phyloP scores from a whole-genome alignment of 257 asterid species.

The Parsonsia alboflavescens region DNA sequence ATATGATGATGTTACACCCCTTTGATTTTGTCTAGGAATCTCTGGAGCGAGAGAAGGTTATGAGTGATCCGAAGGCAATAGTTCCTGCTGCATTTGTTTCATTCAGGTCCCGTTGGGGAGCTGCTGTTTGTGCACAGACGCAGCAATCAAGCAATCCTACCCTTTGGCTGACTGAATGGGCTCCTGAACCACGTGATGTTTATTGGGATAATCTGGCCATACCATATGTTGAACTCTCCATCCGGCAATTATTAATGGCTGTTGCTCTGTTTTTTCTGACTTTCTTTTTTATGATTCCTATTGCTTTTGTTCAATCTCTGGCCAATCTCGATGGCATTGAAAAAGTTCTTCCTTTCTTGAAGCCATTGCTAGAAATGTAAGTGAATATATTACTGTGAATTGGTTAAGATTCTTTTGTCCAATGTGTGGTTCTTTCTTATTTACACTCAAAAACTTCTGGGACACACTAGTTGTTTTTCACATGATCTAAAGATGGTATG shows the following conservation, averaged over 20 bases:
- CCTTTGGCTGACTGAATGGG: conserved; percentile 86
- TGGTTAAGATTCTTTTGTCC: neutral
- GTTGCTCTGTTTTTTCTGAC: conserved; percentile 66
- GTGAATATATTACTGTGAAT: conserved; percentile 15
- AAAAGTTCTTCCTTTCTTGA: conserved; percentile 64
- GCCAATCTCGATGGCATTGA: conserved; percentile 76
- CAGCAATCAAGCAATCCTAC: conserved; percentile 71
- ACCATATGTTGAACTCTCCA: conserved; percentile 51
- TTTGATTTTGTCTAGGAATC: conserved; percentile 47
- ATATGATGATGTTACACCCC: neutral
- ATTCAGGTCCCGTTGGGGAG: conserved; percentile 83
- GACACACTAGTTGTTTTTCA: neutral
- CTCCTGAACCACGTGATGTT: conserved; percentile 88
- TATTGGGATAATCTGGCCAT: conserved; percentile 84
- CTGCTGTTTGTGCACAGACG: conserved; percentile 92
- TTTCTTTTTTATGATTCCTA: conserved; percentile 86
- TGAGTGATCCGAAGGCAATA: conserved; percentile 59
- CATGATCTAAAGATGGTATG: neutral
- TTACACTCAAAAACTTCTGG: neutral
- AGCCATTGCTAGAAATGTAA: conserved; percentile 50
- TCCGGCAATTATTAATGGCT: conserved; percentile 46
- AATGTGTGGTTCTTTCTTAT: neutral
- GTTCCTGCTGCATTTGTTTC: conserved; percentile 93
- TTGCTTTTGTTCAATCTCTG: conserved; percentile 75
- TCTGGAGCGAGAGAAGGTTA: conserved; percentile 60